These are phyloP conservation scores for Salix exigua DNA, from an alignment of 345 rosid genomes.

Conservation along the genomic window DNA sequence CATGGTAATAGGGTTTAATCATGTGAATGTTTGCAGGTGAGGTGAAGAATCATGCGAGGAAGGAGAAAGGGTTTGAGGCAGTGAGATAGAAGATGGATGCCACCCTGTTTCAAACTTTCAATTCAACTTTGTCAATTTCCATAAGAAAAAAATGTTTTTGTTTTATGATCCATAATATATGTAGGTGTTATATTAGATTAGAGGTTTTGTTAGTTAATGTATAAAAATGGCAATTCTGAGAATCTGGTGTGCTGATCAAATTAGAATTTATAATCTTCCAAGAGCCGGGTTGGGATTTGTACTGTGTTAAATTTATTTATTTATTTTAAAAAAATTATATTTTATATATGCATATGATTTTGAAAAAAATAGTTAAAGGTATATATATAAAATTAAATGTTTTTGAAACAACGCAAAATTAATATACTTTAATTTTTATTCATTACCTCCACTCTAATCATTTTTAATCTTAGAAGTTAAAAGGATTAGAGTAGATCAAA, in stretches of 20 bases:
- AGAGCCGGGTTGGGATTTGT: too few species aligned
- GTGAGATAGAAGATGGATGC: conserved; percentile 32
- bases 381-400: too few species aligned
- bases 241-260: conserved; percentile 21
- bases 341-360: too few species aligned
- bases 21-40: conserved; percentile 42
- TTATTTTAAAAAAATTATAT: too few species aligned
- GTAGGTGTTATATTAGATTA: background rate
- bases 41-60: conserved; percentile 47
- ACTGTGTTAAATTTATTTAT: too few species aligned
- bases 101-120: conserved; percentile 14
- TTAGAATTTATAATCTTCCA: conserved; percentile 4
- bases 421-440: background rate
- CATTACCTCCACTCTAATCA: background rate
- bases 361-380: too few species aligned
- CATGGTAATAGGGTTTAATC: background rate
- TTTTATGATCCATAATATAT: background rate
- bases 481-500: conserved; percentile 6
- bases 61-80: conserved; percentile 43
- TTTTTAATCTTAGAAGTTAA: background rate
- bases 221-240: conserved; percentile 17
- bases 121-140: conserved; percentile 17
- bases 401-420: too few species aligned
- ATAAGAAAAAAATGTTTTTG: background rate
- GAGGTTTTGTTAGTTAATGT: background rate